A percentile compares a stretch with the other conserved stretches of the same genome.
Evolutionary conservation across 1,139 yeast genomes (phyloP).

Genomic region (Protomyces macrosporus): DNA sequence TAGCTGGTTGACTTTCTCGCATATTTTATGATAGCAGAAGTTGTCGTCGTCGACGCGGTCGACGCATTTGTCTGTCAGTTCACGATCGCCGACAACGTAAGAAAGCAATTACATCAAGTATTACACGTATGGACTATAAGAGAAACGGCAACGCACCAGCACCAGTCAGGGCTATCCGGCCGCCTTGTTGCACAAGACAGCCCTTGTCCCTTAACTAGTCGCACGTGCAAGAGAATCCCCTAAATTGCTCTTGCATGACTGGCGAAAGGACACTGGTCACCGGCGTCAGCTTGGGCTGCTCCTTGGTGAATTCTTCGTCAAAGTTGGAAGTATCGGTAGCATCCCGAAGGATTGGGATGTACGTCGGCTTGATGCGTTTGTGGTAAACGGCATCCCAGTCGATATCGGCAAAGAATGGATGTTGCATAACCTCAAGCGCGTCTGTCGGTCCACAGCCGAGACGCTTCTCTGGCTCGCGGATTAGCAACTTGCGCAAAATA

Average conservation of each 20-base stretch:
- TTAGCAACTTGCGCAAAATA: slow-evolving; percentile 79
- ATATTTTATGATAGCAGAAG: no score
- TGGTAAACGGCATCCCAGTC: slow-evolving; percentile 79
- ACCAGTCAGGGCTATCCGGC: no score
- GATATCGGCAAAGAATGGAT: slow-evolving; percentile 84
- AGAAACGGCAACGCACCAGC: no score
- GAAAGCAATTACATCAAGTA: no score
- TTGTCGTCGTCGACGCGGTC: no score
- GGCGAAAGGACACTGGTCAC: slow-evolving; percentile 82
- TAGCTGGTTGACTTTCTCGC: no score
- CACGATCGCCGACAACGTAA: no score
- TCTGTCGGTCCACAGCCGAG: slow-evolving; percentile 83
- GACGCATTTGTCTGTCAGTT: no score
- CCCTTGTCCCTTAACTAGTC: not conserved
- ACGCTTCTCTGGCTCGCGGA: slow-evolving; percentile 79
- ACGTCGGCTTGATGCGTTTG: slow-evolving; percentile 65
- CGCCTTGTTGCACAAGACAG: no score
- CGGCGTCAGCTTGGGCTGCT: slow-evolving; percentile 92
- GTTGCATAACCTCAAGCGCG: slow-evolving; percentile 91
- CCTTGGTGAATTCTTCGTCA: slow-evolving; percentile 90
- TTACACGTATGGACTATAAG: no score
- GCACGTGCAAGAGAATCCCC: slow-evolving; percentile 57
- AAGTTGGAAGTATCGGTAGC: slow-evolving; percentile 91
- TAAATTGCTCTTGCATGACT: slow-evolving; percentile 89
- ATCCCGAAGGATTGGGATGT: slow-evolving; percentile 67